A percentile compares a stretch with the other conserved stretches of the same genome.
Conservation (phyloP, 257 asterid species). For the Apocynum venetum region DNA sequence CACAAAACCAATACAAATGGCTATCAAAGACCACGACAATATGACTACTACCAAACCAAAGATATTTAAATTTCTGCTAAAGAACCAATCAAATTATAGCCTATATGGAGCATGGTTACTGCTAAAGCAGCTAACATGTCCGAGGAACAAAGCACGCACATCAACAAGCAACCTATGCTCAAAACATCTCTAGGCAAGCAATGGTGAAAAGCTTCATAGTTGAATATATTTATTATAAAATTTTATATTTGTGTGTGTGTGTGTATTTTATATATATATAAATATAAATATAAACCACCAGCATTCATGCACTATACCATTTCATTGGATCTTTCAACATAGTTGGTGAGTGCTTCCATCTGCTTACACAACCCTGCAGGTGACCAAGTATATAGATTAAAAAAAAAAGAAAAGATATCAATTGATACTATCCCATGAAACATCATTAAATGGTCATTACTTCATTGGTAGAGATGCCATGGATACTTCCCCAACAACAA, state of each 20-base stretch:
- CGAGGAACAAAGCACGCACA: not conserved
- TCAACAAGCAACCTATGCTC: not conserved
- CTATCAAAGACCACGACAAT: not conserved
- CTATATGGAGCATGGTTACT: not conserved
- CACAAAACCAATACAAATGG: not conserved
- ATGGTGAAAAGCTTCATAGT: not conserved
- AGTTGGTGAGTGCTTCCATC: conserved; percentile 65
- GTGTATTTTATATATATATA: too few relatives aligned
- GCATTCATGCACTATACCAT: conserved; percentile 39
- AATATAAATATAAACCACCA: not conserved
- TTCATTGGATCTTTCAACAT: conserved; percentile 86
- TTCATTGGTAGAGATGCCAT: not conserved
- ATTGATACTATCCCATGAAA: not conserved
- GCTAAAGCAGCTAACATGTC: not conserved
- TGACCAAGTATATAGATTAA: not conserved
- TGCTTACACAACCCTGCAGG: conserved; percentile 75
- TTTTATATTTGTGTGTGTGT: too few relatives aligned
- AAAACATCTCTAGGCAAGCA: not conserved
- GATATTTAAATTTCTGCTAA: not conserved
- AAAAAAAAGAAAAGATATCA: conserved; percentile 6
- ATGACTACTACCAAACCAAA: not conserved
- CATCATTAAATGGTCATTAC: not conserved
- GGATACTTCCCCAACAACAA: not conserved
- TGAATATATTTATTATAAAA: not conserved
- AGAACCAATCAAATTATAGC: not conserved